Base-by-base conservation (phyloP, 129 eudicot species). In the Ambrosia artemisiifolia region DNA sequence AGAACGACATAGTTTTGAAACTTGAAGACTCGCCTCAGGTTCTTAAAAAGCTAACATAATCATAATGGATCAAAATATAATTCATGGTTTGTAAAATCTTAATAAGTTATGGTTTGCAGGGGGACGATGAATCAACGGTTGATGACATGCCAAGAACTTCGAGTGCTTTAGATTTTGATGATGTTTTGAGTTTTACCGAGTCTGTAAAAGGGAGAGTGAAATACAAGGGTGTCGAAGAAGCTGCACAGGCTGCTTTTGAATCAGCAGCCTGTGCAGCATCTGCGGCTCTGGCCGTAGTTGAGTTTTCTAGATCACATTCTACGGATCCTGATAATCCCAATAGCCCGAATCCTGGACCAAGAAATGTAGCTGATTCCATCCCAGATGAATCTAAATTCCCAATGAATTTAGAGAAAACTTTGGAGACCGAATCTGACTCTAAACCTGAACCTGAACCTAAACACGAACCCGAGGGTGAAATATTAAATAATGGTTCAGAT, bases 271-370 rank as follows among this genome's bases (percentile, higher is more conserved):
- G 86, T 79, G 97, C 98, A 28, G 98, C 96, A 11, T 85, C 74
- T 0, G 99, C 99, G 5, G 99, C 99, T 32, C 77, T 86, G 59
- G 97, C 96, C 1, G 97, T 94, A 16, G 97, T 94, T 36, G 89
- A 88, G 75, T 92, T 94, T 48, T 86, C 99, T 5, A 81, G 91
- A n/a, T 43, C 85, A 7, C 78, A 70, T 5, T 80, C 93, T 9
- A 77, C 53, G 2, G 87, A 78, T 74, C 85, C 95, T 18, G 86
- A 90, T 79, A 76, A 79, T 47, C 85, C 71, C 11, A 74, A 71
- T 6, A 78, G 69, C 32, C 79, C 86, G 11, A 65, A 44, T 33
- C 65, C 57, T 17, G 70, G 57, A 54, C 83, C 72, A 0, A 74
- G 73, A 61, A 75, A 75, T 50, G 74, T 44, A 63, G 65, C 36